Conservation (phyloP, 1,284 basidiomycete genomes). For the Apiotrichum montevideense region DNA sequence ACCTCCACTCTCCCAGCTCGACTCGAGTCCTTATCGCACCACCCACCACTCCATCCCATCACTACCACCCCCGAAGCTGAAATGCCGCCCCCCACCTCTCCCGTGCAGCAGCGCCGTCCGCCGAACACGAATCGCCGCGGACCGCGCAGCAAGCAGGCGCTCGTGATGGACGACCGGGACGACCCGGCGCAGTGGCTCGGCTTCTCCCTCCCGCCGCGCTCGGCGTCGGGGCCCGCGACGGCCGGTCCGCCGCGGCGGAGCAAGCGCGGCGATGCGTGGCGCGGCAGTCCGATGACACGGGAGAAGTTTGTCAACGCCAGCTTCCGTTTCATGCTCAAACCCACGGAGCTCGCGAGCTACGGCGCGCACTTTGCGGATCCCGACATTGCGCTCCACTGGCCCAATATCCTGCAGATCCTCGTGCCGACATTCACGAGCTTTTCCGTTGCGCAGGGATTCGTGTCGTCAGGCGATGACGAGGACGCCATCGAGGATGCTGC, state of each 20-base stretch:
- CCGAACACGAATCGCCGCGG: slow-evolving; percentile 3
- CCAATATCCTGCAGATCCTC: slow-evolving; percentile 92
- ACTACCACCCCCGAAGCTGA: background rate
- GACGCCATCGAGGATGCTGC: slow-evolving; percentile 29
- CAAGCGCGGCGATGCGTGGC: slow-evolving; percentile 55
- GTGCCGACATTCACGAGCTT: slow-evolving; percentile 62
- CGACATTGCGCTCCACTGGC: slow-evolving; percentile 91
- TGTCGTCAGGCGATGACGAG: slow-evolving; percentile 24
- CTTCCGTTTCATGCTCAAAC: slow-evolving; percentile 89
- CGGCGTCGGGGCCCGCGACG: slow-evolving; percentile 44
- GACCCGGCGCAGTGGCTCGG: slow-evolving; percentile 55
- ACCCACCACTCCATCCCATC: background rate
- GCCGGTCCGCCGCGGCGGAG: slow-evolving; percentile 58
- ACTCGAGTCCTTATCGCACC: background rate
- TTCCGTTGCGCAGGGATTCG: slow-evolving; percentile 45
- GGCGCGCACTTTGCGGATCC: slow-evolving; percentile 93
- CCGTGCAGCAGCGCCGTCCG: slow-evolving; percentile 3
- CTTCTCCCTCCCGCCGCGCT: slow-evolving; percentile 70
- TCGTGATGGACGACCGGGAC: slow-evolving; percentile 22
- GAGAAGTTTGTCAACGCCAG: slow-evolving; percentile 90
- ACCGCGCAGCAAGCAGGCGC: slow-evolving; percentile 21
- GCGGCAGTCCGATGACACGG: slow-evolving; percentile 63
- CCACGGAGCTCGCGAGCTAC: slow-evolving; percentile 66
- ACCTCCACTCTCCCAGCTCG: background rate
- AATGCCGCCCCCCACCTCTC: background rate